These are phyloP conservation scores for Takakia lepidozioides DNA, from an alignment of 225 moss, liverwort and hornwort genomes.

Conservation along the genomic window DNA sequence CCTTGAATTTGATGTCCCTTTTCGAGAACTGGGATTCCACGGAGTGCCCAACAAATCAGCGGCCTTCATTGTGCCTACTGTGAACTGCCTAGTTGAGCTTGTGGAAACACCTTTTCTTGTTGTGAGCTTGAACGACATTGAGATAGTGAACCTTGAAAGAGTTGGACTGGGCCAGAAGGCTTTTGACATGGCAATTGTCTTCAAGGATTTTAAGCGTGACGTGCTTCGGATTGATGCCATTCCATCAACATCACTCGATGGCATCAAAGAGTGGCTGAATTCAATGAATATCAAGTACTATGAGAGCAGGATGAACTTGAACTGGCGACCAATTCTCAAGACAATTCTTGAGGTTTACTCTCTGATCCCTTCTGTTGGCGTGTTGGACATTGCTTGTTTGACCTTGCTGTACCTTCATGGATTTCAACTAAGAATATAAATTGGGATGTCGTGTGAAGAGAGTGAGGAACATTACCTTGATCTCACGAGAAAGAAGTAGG, in stretches of 20 bases:
- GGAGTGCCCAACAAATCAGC: slow-evolving; percentile 98
- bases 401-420: no score
- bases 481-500: no score
- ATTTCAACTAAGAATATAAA: no score
- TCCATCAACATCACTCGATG: slow-evolving; percentile 87
- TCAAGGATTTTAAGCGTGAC: slow-evolving; percentile 97
- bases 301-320: slow-evolving; percentile 97
- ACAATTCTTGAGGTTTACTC: slow-evolving; percentile 71
- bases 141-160: slow-evolving; percentile 95
- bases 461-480: no score
- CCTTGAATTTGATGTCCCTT: slow-evolving; percentile 93
- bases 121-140: slow-evolving; percentile 93
- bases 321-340: slow-evolving; percentile 97
- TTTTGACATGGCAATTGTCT: slow-evolving; percentile 98
- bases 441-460: no score
- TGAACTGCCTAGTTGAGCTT: slow-evolving; percentile 94
- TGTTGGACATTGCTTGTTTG: no score
- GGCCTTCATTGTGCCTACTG: slow-evolving; percentile 96
- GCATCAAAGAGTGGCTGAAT: slow-evolving; percentile 99
- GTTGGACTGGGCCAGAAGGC: slow-evolving; percentile 98
- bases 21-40: slow-evolving; percentile 95
- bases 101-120: slow-evolving; percentile 93
- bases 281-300: slow-evolving; percentile 99
- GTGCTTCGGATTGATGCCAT: slow-evolving; percentile 94
- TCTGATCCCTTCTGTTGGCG: not conserved